A percentile compares a stretch with the other conserved stretches of the same genome.
Conservation (phyloP, 1,284 basidiomycete genomes). For the Sporisorium scitamineum region DNA sequence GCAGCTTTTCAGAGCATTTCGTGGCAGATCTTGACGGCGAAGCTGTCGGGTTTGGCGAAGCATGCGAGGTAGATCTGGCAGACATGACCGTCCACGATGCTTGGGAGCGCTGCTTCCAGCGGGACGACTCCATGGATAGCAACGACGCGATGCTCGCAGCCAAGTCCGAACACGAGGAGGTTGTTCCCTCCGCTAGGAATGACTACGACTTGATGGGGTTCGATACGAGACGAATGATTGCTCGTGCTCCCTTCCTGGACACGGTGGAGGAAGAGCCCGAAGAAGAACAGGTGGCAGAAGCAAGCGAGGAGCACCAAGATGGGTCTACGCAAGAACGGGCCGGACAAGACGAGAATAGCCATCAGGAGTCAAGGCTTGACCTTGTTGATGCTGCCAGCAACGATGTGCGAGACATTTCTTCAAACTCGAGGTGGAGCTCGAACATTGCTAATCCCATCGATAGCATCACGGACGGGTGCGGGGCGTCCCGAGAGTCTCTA, state of each 20-base stretch:
- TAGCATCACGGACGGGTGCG: background rate
- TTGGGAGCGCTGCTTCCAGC: constrained; percentile 14
- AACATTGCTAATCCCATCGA: background rate
- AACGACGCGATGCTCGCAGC: background rate
- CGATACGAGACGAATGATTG: constrained; percentile 13
- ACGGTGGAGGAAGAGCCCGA: constrained; percentile 32
- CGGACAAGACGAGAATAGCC: background rate
- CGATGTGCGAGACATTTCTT: background rate
- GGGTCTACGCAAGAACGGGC: background rate
- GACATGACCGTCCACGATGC: constrained; percentile 25
- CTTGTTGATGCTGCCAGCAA: background rate
- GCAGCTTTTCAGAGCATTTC: background rate
- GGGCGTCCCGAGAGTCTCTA: background rate
- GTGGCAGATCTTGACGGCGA: background rate
- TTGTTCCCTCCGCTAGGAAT: background rate
- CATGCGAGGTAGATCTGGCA: constrained; percentile 16
- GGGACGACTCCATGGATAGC: background rate
- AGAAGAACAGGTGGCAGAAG: constrained; percentile 7
- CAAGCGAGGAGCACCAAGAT: background rate
- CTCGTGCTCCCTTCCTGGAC: constrained; percentile 32
- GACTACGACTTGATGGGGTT: constrained; percentile 17
- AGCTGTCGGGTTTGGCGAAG: background rate
- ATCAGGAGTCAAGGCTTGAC: background rate
- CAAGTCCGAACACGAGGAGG: background rate
- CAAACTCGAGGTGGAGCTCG: background rate